phyloP scores from a whole-genome alignment of 2,329 filamentous ascomycete species.

The Rutstroemia sp. region DNA sequence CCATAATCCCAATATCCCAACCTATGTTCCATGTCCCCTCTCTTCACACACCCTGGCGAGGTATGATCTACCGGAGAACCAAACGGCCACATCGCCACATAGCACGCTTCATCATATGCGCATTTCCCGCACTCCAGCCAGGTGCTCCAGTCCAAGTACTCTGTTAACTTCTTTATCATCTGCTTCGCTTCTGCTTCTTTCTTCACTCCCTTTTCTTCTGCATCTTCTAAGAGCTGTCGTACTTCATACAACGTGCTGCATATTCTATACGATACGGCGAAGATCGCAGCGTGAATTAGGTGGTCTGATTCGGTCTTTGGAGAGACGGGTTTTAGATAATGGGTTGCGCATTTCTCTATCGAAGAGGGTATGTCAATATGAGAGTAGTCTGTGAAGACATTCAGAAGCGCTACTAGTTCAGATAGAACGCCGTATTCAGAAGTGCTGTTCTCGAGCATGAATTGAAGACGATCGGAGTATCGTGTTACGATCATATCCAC shows the following conservation, averaged over 20 bases:
- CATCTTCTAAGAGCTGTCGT: conserved; percentile 11
- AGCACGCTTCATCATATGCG: conserved; percentile 45
- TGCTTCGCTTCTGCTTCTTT: background rate
- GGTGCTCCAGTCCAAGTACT: conserved; percentile 39
- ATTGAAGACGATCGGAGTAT: conserved; percentile 48
- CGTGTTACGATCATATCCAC: conserved; percentile 58
- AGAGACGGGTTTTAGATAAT: conserved; percentile 34
- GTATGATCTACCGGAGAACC: conserved; percentile 47
- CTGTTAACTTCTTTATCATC: conserved; percentile 2
- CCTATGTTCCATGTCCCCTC: background rate
- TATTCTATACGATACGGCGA: conserved; percentile 33
- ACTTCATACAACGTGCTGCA: conserved; percentile 31
- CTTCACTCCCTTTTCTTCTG: background rate
- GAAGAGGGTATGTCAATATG: conserved; percentile 33
- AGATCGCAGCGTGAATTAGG: conserved; percentile 39
- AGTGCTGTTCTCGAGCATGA: conserved; percentile 10
- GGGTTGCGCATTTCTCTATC: conserved; percentile 39
- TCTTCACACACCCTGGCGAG: conserved; percentile 36
- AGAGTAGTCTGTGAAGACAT: conserved; percentile 38
- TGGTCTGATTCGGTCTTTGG: conserved; percentile 36
- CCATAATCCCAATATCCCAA: conserved; percentile 6
- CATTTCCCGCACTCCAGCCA: conserved; percentile 52
- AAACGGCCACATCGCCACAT: conserved; percentile 56
- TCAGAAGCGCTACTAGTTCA: conserved; percentile 33
- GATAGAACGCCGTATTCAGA: conserved; percentile 29